Conservation (phyloP, 2,329 filamentous ascomycete genomes). For the Curvularia spicifera region DNA sequence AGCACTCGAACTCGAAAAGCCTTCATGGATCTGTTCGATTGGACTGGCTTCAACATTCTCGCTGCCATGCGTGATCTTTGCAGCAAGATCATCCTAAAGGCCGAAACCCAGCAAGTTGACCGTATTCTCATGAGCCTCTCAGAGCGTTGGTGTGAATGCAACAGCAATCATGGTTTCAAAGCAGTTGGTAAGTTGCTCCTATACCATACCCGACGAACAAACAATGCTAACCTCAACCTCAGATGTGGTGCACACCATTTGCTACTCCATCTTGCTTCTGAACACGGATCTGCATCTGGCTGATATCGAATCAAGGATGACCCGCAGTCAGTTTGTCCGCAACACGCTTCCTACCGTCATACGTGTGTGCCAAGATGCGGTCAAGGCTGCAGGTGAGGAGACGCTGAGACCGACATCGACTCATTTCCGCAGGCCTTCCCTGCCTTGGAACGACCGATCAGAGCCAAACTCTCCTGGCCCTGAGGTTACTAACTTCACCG, state of each 20-base stretch:
- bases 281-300: conserved; percentile 96
- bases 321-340: conserved; percentile 88
- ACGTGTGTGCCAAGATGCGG: conserved; percentile 74
- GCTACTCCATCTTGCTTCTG: conserved; percentile 91
- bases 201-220: neutral
- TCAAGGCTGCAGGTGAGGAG: conserved; percentile 49
- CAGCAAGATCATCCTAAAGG: conserved; percentile 78
- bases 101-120: conserved; percentile 96
- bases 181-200: conserved; percentile 68
- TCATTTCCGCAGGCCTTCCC: conserved; percentile 42
- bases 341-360: conserved; percentile 93
- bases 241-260: conserved; percentile 97
- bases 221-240: conserved; percentile 39
- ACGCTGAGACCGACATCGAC: conserved; percentile 45
- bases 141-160: conserved; percentile 90
- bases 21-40: conserved; percentile 94
- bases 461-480: conserved; percentile 45
- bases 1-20: conserved; percentile 67
- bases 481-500: conserved; percentile 35
- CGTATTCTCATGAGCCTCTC: conserved; percentile 90
- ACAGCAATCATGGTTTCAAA: conserved; percentile 92
- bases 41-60: conserved; percentile 79
- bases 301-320: conserved; percentile 97
- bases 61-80: conserved; percentile 80
- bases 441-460: conserved; percentile 47